A percentile compares a stretch with the other conserved stretches of the same genome.
Conservation (phyloP, 2,329 filamentous ascomycete species). For the Nectriaceae sp. region DNA sequence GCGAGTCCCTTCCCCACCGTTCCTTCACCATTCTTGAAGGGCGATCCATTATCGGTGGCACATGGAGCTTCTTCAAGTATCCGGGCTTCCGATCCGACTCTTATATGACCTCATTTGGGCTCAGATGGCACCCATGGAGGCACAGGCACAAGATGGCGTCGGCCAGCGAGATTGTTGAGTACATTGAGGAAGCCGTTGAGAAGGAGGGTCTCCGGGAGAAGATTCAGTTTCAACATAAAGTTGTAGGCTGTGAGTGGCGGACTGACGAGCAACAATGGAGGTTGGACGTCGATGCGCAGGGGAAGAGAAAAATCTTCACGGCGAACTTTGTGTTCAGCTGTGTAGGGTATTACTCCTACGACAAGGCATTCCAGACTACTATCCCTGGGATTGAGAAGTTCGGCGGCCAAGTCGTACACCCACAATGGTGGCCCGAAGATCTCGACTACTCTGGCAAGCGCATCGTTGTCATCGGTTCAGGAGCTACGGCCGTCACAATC, state of each 20-base stretch:
- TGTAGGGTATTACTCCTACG: conserved; percentile 72
- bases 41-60: conserved; percentile 68
- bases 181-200: conserved; percentile 54
- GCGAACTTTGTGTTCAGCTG: conserved; percentile 62
- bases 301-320: conserved; percentile 31
- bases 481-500: conserved; percentile 78
- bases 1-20: conserved; percentile 55
- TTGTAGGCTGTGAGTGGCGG: conserved; percentile 54
- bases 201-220: conserved; percentile 54
- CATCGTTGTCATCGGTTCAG: conserved; percentile 73
- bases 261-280: conserved; percentile 58
- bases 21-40: conserved; percentile 69
- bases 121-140: conserved; percentile 73
- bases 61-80: conserved; percentile 78
- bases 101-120: conserved; percentile 62
- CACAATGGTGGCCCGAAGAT: conserved; percentile 75
- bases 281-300: conserved; percentile 43
- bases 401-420: conserved; percentile 64
- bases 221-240: conserved; percentile 53
- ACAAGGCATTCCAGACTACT: conserved; percentile 56
- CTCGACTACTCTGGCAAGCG: conserved; percentile 67
- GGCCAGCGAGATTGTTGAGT: conserved; percentile 52
- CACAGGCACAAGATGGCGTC: conserved; percentile 52
- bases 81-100: conserved; percentile 72
- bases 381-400: conserved; percentile 72